Base-by-base conservation (phyloP, 306 rosid species). In the Inga oerstediana region DNA sequence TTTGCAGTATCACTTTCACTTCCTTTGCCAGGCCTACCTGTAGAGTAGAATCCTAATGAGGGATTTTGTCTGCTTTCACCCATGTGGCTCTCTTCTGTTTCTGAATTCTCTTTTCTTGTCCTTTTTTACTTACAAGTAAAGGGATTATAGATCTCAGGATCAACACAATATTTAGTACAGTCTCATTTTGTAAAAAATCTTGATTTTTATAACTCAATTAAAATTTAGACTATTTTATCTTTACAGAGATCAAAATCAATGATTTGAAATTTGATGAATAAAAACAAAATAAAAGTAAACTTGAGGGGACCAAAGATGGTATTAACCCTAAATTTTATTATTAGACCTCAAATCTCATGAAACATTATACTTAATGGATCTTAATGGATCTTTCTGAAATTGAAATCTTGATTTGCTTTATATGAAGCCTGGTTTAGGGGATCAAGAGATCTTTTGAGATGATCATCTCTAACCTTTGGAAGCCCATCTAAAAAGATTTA, bases 81-180 rank as follows among this genome's bases (percentile, higher is more conserved):
- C 88, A 75, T 76, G 78, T 84, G 90, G 20, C 58, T 61, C 43
- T 34, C 54, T 49, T 64, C 61, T 75, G 82, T 8, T 24, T 78
- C 70, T 61, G 16, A n/a, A 61, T 43, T 52, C 84, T 75, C 45
- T 17, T 46, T 58, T 56, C 44, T 37, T 30, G 22, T 34, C 30
- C 27, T 51, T 15, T 46, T 49, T 15, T 13, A 14, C 54, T 48
- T 48, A 13, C 3, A 45, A 45, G 54, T 49, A 49, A 4, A 56
- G 64, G 19, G 13, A 8, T 20, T 20, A n/a, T 39, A 39, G 1
- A 39, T 39, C 8, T 0, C 0, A 35, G 0, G 43, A 5, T 39
- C 6, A 6, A 39, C 6, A 27, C 30, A 27, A 27, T 27, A 27
- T 27, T 27, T 27, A 27, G 30, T 0, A 27, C 30, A 27, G 30